Evolutionary conservation across 441 rosid genomes (phyloP), one percentile per base, ranked within the genome.

Genomic region (Populus hybrid): DNA sequence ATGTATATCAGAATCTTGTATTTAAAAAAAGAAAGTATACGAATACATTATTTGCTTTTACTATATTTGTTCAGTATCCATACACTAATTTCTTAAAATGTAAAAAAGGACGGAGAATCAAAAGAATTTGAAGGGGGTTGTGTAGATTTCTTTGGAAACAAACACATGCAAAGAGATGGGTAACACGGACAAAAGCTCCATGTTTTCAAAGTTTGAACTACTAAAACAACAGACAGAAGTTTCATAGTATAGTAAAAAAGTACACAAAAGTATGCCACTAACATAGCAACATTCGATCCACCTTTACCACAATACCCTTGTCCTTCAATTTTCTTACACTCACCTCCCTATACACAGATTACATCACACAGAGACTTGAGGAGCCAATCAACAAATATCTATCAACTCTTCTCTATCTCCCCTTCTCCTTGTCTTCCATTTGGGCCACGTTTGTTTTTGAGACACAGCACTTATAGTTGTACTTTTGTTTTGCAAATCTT

Each of bases 331-430:
- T 79, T 59, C 71, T 28, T 68, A 35, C 67, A 24, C 26, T 7
- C 10, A 50, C 75, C 53, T 69, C 16, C 56, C 18, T 45, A 35
- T 11, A 38, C 26, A 16, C 6, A 71, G 36, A 65, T 24, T 56
- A 40, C 69, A 50, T 28, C 45, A 68, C n/a, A n/a, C n/a, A 67
- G 38, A 63, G 33, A 68, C 45, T 80, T 68, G 50, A 33, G 68
- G 28, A 77, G 70, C 88, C 87, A 84, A 81, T 85, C 90, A 80
- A 76, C 81, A 83, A 72, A 79, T 83, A 82, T 84, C 79, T 82
- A 73, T 77, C 70, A 61, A 29, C 71, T 56, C 29, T 74, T 38
- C 69, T 73, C 40, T 70, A 72, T 18, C 21, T 69, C 50, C 65
- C 42, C 28, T 33, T 64, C 73, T 71, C 59, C 21, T 70, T 31